phyloP scores from a whole-genome alignment of 257 asterid genomes.

The Thymus mandschuricus region DNA sequence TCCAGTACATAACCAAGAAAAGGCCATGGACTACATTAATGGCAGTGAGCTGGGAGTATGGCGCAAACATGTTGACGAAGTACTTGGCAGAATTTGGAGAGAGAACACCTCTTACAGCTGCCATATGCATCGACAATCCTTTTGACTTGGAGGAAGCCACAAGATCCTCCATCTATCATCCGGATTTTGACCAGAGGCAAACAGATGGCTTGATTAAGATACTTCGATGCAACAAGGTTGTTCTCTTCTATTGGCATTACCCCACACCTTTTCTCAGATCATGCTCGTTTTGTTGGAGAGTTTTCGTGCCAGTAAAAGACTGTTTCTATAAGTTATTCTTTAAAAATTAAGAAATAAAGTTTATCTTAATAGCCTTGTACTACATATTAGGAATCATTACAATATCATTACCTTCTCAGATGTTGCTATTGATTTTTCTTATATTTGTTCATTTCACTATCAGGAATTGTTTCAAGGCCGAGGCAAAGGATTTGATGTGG shows the following conservation, averaged over 20 bases:
- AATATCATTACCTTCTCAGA: background rate
- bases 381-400: background rate
- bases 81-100: conserved; percentile 92
- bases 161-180: conserved; percentile 55
- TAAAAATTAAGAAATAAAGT: conserved; percentile 11
- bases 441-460: conserved; percentile 30
- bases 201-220: conserved; percentile 73
- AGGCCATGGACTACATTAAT: conserved; percentile 93
- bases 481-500: conserved; percentile 81
- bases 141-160: conserved; percentile 89
- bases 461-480: conserved; percentile 97
- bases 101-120: conserved; percentile 91
- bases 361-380: background rate
- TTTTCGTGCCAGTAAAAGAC: conserved; percentile 7
- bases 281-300: conserved; percentile 18
- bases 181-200: conserved; percentile 58
- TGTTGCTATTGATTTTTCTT: conserved; percentile 22
- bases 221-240: conserved; percentile 82
- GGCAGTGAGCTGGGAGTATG: conserved; percentile 96
- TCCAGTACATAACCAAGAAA: conserved; percentile 69
- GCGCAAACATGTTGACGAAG: conserved; percentile 97
- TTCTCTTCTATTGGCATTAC: conserved; percentile 8
- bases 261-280: conserved; percentile 12
- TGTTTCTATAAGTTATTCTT: background rate
- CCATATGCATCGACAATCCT: conserved; percentile 91